phyloP scores from a whole-genome alignment of 768 basidiomycete genomes.

The Amanita molliuscula region DNA sequence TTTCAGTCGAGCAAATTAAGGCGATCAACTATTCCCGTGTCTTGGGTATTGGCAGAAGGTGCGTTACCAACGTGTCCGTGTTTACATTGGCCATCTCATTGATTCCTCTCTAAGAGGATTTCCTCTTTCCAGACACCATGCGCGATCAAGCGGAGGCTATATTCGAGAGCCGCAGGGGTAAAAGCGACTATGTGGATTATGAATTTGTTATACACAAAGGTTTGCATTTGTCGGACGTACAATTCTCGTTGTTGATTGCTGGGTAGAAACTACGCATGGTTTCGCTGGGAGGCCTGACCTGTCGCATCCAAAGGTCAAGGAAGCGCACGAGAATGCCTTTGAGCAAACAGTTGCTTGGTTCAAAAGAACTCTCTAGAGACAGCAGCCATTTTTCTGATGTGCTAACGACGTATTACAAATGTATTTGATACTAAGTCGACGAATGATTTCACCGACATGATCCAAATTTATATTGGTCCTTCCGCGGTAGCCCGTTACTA shows the following conservation, averaged over 20 bases:
- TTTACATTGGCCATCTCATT: neutral
- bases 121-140: constrained; percentile 19
- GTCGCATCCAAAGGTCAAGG: constrained; percentile 25
- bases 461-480: too few relatives aligned
- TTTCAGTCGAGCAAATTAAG: constrained; percentile 22
- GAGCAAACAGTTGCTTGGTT: constrained; percentile 36
- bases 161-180: constrained; percentile 25
- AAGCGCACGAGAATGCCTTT: constrained; percentile 30
- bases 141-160: constrained; percentile 25
- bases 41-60: constrained; percentile 36
- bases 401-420: too few relatives aligned
- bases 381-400: too few relatives aligned
- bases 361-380: constrained; percentile 23
- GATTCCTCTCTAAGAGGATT: constrained; percentile 21
- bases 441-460: too few relatives aligned
- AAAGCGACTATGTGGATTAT: constrained; percentile 27
- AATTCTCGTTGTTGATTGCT: neutral
- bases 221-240: constrained; percentile 9
- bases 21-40: constrained; percentile 25
- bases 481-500: too few relatives aligned
- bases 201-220: constrained; percentile 38
- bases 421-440: too few relatives aligned
- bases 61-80: neutral
- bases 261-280: constrained; percentile 34
- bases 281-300: constrained; percentile 34